Evolutionary conservation across 2,329 filamentous ascomycete species (phyloP), one percentile per base, ranked within the genome.

Genomic region (Aotearoamyces nothofagi): DNA sequence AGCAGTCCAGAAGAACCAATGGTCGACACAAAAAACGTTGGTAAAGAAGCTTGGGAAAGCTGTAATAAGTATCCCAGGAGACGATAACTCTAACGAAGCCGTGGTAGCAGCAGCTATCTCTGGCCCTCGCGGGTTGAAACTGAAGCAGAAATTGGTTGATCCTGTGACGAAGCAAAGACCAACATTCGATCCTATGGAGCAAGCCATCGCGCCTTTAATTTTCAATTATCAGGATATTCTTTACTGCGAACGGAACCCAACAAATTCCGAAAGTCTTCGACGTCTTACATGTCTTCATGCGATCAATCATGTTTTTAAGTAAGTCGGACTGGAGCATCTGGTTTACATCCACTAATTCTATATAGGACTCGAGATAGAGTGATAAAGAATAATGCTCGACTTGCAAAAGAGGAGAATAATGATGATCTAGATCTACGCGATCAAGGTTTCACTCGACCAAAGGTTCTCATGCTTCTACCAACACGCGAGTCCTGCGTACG

Each of bases 391-490:
- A 96, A 86, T 46, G 70, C 79, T 30, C 81, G 75, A 38, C 55
- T 92, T 8, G 62, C 77, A 7, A 75, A 74, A 41, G 70, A 78
- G 30, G 63, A 69, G 4, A 65, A 67, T 7, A 63, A 63, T 20
- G 57, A 66, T 10, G 75, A 80, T 20, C 56, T 79, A 4, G 83
- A 93, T 40, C 61, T 84, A 11, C 72, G 84, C 38, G 90, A 98
- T 41, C 90, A 98, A 54, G 90, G 90, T 0, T 98, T 94, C 52
- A 94, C 87, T 0, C 66, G 90, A 4, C 90, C 90, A 5, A 96
- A 96, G 49, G 77, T 94, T 5, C 66, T 98, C 12, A 81, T 96
- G 51, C 62, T 98, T 11, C 60, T 94, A 1, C 87, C 90, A 3
- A 96, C 90, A 1, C 72, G 86, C 31, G 76, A 94, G 46, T 77